These are phyloP conservation scores for Rhodocollybia butyracea DNA, from an alignment of 768 basidiomycete species.

Conservation along the genomic window DNA sequence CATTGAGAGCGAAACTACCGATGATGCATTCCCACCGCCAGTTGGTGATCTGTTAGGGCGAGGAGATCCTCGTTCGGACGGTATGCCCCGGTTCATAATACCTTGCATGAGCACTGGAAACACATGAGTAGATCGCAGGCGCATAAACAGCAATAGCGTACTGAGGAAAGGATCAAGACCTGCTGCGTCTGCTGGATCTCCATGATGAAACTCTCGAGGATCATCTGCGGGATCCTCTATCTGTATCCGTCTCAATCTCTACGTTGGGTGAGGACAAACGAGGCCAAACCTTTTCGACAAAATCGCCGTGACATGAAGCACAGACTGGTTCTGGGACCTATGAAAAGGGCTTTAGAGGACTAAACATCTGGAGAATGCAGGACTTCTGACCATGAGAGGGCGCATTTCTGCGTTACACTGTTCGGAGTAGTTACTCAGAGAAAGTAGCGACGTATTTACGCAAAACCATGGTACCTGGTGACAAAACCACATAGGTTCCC, in stretches of 20 bases:
- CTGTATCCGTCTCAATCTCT: constrained; percentile 31
- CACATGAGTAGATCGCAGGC: neutral
- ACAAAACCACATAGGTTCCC: constrained; percentile 66
- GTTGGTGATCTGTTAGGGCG: neutral
- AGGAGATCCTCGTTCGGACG: constrained; percentile 7
- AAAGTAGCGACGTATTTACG: neutral
- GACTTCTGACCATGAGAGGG: constrained; percentile 68
- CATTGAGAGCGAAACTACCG: neutral
- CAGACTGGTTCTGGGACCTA: constrained; percentile 83
- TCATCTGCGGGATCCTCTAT: constrained; percentile 75
- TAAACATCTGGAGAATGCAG: neutral
- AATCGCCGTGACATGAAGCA: constrained; percentile 75
- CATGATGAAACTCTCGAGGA: constrained; percentile 62
- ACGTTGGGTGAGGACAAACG: neutral
- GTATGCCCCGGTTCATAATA: constrained; percentile 18
- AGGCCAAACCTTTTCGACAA: constrained; percentile 73
- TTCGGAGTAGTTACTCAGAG: constrained; percentile 3
- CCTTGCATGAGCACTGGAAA: constrained; percentile 16
- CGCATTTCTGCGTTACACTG: constrained; percentile 90
- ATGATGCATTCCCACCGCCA: neutral
- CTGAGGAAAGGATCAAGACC: constrained; percentile 49
- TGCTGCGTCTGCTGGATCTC: constrained; percentile 30
- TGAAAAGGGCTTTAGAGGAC: constrained; percentile 11
- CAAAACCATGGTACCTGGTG: constrained; percentile 12
- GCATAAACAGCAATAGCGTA: constrained; percentile 22